phyloP scores from a whole-genome alignment of 75 land plant species.

The Cryptomeria japonica region DNA sequence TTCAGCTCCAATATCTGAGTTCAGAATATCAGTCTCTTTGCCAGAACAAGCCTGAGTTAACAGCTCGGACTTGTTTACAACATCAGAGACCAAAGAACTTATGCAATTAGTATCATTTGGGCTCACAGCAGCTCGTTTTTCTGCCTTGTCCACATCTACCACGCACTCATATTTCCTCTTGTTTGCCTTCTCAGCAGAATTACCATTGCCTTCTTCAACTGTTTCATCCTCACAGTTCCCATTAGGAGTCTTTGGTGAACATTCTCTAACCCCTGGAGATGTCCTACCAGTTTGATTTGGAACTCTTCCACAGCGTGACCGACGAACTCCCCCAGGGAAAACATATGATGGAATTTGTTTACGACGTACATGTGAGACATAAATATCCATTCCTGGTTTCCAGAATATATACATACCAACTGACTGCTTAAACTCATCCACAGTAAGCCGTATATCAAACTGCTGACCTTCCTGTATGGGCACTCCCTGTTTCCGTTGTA shows the following conservation, averaged over 20 bases:
- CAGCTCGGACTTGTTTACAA: conserved; percentile 16
- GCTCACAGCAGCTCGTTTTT: conserved; percentile 38
- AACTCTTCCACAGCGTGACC: conserved; percentile 25
- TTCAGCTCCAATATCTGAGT: neutral
- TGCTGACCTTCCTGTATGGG: conserved; percentile 70
- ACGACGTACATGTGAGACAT: conserved; percentile 91
- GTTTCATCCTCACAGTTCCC: conserved; percentile 23
- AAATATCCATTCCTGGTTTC: conserved; percentile 94
- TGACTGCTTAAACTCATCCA: conserved; percentile 81
- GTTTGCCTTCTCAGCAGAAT: conserved; percentile 16
- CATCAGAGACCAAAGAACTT: conserved; percentile 13
- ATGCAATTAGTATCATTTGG: conserved; percentile 8
- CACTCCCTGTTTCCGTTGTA: conserved; percentile 77
- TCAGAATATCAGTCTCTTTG: neutral
- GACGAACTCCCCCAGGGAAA: conserved; percentile 79
- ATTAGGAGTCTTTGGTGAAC: conserved; percentile 13
- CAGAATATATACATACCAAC: conserved; percentile 70
- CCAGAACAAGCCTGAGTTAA: neutral
- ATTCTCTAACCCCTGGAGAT: conserved; percentile 4
- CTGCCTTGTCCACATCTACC: conserved; percentile 11
- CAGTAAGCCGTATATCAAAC: conserved; percentile 87
- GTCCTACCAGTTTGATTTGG: conserved; percentile 15
- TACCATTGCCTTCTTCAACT: conserved; percentile 9
- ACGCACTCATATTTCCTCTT: neutral
- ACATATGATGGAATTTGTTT: conserved; percentile 91